Evolutionary conservation across 495 filamentous ascomycete genomes (phyloP).

Genomic region (Neurospora sp.): DNA sequence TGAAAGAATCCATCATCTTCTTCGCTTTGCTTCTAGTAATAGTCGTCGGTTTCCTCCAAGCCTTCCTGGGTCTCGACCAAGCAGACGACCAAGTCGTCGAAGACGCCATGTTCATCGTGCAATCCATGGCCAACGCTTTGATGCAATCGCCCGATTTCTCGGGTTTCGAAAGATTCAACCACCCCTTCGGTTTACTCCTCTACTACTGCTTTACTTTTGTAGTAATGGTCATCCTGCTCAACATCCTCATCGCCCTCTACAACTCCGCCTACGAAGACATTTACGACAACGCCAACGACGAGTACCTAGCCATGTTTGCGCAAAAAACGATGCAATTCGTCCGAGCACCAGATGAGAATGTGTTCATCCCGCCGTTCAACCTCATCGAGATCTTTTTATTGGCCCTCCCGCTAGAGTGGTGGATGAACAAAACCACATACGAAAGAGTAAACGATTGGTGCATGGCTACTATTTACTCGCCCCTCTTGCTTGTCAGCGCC

Average conservation of each 20-base stretch:
- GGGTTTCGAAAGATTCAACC: conserved; percentile 66
- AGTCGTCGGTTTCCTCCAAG: conserved; percentile 83
- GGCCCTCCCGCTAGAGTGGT: conserved; percentile 87
- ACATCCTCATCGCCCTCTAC: conserved; percentile 92
- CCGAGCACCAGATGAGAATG: conserved; percentile 93
- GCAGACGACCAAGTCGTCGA: conserved; percentile 54
- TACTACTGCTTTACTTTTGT: conserved; percentile 96
- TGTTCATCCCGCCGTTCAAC: conserved; percentile 94
- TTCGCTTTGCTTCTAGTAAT: conserved; percentile 87
- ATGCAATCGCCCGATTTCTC: conserved; percentile 87
- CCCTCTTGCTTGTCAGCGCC: conserved; percentile 70
- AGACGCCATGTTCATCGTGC: conserved; percentile 61
- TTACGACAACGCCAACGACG: conserved; percentile 85
- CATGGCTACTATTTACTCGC: conserved; percentile 81
- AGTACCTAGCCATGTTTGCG: conserved; percentile 83
- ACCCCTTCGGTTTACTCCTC: conserved; percentile 76
- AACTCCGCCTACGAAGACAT: conserved; percentile 95
- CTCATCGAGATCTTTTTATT: conserved; percentile 78
- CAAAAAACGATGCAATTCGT: conserved; percentile 95
- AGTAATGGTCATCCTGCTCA: conserved; percentile 86
- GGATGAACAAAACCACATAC: conserved; percentile 61
- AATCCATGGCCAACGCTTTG: conserved; percentile 82
- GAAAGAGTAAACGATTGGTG: conserved; percentile 73
- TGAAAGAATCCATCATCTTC: conserved; percentile 97
- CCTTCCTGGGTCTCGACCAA: conserved; percentile 88